phyloP scores from a whole-genome alignment of 257 asterid species.

The Mitragyna speciosa region DNA sequence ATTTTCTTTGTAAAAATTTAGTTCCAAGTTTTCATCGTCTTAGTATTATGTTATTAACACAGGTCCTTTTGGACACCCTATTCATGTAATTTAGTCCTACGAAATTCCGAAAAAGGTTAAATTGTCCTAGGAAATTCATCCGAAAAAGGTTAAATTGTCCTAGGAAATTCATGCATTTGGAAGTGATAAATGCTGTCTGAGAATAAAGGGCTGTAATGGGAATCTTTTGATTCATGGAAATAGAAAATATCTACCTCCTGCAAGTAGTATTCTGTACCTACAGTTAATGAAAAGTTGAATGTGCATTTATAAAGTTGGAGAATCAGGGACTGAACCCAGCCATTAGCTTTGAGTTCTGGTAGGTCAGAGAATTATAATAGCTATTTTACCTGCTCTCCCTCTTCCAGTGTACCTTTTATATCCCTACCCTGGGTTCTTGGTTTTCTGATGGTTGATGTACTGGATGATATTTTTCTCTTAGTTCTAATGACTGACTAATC shows the following conservation, averaged over 20 bases:
- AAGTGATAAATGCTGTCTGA: not conserved
- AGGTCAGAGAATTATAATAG: not conserved
- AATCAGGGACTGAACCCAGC: not conserved
- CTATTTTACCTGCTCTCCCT: not conserved
- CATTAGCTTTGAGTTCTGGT: not conserved
- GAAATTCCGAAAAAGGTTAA: too few relatives aligned
- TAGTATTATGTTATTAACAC: not conserved
- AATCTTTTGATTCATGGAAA: not conserved
- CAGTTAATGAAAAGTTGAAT: not conserved
- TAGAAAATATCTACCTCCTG: not conserved
- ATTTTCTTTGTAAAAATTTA: conserved; percentile 17
- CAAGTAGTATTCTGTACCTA: not conserved
- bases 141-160: not conserved
- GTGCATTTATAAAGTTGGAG: not conserved
- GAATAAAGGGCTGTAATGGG: not conserved
- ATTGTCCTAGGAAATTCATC: not conserved
- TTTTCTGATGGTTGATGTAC: not conserved
- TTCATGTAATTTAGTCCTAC: not conserved
- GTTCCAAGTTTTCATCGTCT: not conserved
- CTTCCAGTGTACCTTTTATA: not conserved
- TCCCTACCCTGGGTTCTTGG: not conserved
- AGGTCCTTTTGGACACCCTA: not conserved
- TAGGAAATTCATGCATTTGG: not conserved
- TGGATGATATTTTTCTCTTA: not conserved
- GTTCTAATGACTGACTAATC: not conserved